Percentiles rank a stretch among this genome's conserved stretches.
Evolutionary conservation across 2,329 filamentous ascomycete genomes (phyloP).

Genomic region (Penicillium vulpinum): DNA sequence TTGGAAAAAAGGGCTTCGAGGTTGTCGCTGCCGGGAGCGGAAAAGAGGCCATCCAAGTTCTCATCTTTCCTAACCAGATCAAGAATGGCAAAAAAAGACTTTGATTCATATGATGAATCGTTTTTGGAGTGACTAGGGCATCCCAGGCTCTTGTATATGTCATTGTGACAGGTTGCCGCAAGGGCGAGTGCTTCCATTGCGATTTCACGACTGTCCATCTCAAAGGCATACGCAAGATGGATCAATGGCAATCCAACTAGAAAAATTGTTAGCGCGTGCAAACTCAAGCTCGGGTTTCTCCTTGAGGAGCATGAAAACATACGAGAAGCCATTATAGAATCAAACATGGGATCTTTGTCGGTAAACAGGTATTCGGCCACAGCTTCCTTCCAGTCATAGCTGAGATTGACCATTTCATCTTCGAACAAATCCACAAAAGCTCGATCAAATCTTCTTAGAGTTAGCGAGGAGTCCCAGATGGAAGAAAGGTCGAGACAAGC

Average conservation of each 20-base stretch:
- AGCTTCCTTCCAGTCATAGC: slow-evolving; percentile 82
- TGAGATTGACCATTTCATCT: slow-evolving; percentile 73
- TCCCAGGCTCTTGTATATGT: slow-evolving; percentile 65
- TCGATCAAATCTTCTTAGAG: slow-evolving; percentile 67
- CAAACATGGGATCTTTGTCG: slow-evolving; percentile 70
- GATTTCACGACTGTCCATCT: slow-evolving; percentile 79
- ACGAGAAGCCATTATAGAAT: slow-evolving; percentile 77
- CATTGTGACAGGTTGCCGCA: slow-evolving; percentile 59
- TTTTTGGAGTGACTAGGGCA: slow-evolving; percentile 66
- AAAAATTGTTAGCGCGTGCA: slow-evolving; percentile 28
- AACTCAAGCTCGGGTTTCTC: neutral
- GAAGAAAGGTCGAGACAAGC: neutral
- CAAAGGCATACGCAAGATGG: slow-evolving; percentile 90
- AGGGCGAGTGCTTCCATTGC: slow-evolving; percentile 85
- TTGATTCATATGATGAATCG: slow-evolving; percentile 59
- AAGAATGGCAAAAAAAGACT: slow-evolving; percentile 69
- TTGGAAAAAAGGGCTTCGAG: slow-evolving; percentile 67
- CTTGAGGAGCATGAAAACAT: slow-evolving; percentile 39
- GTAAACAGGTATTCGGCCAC: slow-evolving; percentile 72
- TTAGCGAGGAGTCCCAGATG: neutral
- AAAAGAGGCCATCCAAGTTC: slow-evolving; percentile 67
- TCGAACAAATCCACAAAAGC: slow-evolving; percentile 96
- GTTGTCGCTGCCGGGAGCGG: slow-evolving; percentile 60
- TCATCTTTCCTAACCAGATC: slow-evolving; percentile 67
- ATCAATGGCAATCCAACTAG: slow-evolving; percentile 88